Base-by-base conservation (phyloP, 2,329 filamentous ascomycete genomes). In the Fusarium sp. region DNA sequence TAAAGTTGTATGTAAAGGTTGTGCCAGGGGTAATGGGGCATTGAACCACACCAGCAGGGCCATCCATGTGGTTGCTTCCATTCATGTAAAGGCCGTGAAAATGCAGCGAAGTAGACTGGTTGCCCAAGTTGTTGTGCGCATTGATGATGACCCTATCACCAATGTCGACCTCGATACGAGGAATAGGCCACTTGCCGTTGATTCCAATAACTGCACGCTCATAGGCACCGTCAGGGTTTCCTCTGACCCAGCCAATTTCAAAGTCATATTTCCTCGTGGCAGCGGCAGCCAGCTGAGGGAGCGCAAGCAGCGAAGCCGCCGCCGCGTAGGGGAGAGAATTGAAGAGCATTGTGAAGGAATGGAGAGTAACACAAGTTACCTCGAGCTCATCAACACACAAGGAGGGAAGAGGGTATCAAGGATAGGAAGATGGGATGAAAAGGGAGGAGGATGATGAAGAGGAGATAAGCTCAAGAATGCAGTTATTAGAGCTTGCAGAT, bases 171-270 rank as follows among this genome's bases (percentile, higher is more conserved):
- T 89, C 86, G 66, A 94, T 91, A 24, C 83, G 82, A 2, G 94
- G 93, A 62, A 93, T 88, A 1, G 93, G 94, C 92, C 93, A 94
- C 83, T 92, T 82, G 6, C 89, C 89, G 77, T 96, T 96, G 83
- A 96, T 93, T 58, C 92, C 93, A 80, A 96, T 93, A 7, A 89
- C 89, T 24, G 90, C 87, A 52, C 93, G 88, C 29, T 89, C 85
- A 64, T 87, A 87, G 24, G 71, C 70, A 59, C 91, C 91, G 82
- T 95, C 93, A 0, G 93, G 93, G 76, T 93, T 93, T 40, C 91
- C 89, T 59, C 83, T 89, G 13, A 93, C 89, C 93, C 93, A 95
- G 67, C 88, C 89, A 70, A 94, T 87, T 74, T 92, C 90, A 83
- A 93, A 94, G 80, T 93, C 86, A 78, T 92, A 89, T 11, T 84